Evolutionary conservation across 2,329 filamentous ascomycete species (phyloP).

Genomic region (Colletotrichum liriopes): DNA sequence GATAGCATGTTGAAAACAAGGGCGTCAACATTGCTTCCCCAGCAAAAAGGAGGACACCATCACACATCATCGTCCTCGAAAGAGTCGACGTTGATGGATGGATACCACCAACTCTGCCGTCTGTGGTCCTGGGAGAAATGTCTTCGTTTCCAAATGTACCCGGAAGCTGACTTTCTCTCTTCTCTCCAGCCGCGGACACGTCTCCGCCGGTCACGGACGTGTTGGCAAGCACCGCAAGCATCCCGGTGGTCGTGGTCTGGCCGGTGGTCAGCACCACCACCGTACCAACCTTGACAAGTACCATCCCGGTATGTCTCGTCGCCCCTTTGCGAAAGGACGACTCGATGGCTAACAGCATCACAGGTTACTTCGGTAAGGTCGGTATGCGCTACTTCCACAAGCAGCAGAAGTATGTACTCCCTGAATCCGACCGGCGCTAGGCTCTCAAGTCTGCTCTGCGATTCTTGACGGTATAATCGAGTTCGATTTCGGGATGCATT

Average conservation of each 20-base stretch:
- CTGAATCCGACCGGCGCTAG: conserved; percentile 9
- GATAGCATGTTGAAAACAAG: conserved; percentile 27
- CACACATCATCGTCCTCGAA: background rate
- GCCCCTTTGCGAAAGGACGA: too few species aligned
- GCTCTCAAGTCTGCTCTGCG: conserved; percentile 28
- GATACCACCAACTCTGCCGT: conserved; percentile 18
- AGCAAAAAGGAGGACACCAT: conserved; percentile 9
- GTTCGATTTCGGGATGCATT: background rate
- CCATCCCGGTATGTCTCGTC: conserved; percentile 61
- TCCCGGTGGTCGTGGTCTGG: conserved; percentile 86
- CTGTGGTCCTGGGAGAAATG: conserved; percentile 29
- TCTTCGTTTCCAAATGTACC: conserved; percentile 23
- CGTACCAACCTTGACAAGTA: conserved; percentile 88
- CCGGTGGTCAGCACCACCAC: conserved; percentile 99
- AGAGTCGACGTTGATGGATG: background rate
- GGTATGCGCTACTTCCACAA: conserved; percentile 98
- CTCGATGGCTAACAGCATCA: conserved; percentile 83
- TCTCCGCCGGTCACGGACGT: conserved; percentile 98
- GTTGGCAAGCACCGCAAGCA: conserved; percentile 99
- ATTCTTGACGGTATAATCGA: background rate
- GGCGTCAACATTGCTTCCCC: conserved; percentile 27
- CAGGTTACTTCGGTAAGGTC: conserved; percentile 99
- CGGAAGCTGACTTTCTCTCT: conserved; percentile 45
- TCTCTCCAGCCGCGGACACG: conserved; percentile 86
- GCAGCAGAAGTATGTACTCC: conserved; percentile 73